Percentiles rank a stretch among this genome's conserved stretches.
Conservation (phyloP, 202 grass and related monocot species). For the Schoenoplectus triqueter region DNA sequence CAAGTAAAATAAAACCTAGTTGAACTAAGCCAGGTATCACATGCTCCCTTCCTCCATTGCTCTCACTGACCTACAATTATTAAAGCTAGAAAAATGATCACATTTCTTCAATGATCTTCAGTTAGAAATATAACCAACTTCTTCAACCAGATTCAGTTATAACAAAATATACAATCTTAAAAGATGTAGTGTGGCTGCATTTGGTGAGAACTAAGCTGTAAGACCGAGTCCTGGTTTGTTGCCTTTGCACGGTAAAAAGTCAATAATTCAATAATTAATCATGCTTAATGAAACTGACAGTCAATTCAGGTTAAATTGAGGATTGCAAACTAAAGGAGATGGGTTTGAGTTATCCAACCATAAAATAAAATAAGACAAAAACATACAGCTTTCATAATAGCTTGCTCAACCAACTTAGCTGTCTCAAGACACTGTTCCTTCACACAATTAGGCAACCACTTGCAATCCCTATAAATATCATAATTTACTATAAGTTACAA, state of each 20-base stretch:
- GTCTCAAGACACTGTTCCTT: conserved; percentile 56
- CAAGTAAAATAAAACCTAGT: conserved; percentile 71
- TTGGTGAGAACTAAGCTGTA: background rate
- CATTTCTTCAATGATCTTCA: conserved; percentile 8
- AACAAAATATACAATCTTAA: background rate
- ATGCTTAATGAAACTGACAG: conserved; percentile 7
- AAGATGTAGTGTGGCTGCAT: background rate
- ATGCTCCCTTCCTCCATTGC: conserved; percentile 75
- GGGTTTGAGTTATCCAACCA: background rate
- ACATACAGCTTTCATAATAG: conserved; percentile 75
- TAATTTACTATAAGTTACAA: conserved; percentile 5
- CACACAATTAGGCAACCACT: conserved; percentile 72
- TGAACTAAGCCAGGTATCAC: conserved; percentile 76
- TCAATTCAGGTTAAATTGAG: background rate
- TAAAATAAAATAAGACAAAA: conserved; percentile 12
- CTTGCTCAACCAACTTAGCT: conserved; percentile 56
- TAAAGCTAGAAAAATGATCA: conserved; percentile 41
- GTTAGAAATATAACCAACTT: conserved; percentile 41
- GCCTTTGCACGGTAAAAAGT: background rate
- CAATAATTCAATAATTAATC: conserved; percentile 1
- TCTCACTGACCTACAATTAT: conserved; percentile 57
- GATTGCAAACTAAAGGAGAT: background rate
- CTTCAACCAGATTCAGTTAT: background rate
- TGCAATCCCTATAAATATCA: conserved; percentile 58
- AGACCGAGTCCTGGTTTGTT: background rate